phyloP scores from a whole-genome alignment of 306 rosid species.

The Fagus sylvatica region DNA sequence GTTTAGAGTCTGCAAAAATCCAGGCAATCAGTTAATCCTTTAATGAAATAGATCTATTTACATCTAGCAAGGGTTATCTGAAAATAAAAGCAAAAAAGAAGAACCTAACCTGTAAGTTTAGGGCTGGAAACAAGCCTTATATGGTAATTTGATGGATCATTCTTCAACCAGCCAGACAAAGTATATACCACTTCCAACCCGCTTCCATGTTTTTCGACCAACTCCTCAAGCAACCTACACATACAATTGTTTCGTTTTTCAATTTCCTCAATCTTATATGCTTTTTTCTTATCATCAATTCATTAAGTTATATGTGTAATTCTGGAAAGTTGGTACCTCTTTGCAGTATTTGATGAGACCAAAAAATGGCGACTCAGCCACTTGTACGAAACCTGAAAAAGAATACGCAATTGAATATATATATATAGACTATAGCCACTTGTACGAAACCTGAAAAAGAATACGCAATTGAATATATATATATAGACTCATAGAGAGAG shows the following conservation, averaged over 20 bases:
- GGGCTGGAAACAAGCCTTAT: constrained; percentile 72
- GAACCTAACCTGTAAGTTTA: constrained; percentile 60
- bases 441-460: constrained; percentile 74
- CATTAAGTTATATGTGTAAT: constrained; percentile 2
- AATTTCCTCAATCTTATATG: too few relatives aligned
- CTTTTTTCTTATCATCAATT: constrained; percentile 13
- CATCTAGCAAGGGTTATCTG: too few relatives aligned
- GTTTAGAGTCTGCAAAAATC: constrained; percentile 72
- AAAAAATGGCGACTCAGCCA: constrained; percentile 95
- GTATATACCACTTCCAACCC: constrained; percentile 77
- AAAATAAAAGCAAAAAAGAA: not conserved
- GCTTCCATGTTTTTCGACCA: constrained; percentile 65
- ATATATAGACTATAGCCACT: constrained; percentile 62
- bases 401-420: constrained; percentile 1
- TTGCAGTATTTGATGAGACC: constrained; percentile 78
- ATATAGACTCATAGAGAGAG: not conserved
- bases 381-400: constrained; percentile 80
- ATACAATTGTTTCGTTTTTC: not conserved
- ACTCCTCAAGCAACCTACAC: constrained; percentile 81
- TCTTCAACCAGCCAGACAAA: constrained; percentile 90
- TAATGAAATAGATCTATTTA: too few relatives aligned
- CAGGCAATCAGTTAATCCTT: not conserved
- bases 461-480: not conserved
- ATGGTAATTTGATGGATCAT: constrained; percentile 57
- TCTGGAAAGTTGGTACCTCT: constrained; percentile 46